A percentile compares a stretch with the other conserved stretches of the same genome.
phyloP scores from a whole-genome alignment of 768 basidiomycete genomes.

The Pisolithus orientalis region DNA sequence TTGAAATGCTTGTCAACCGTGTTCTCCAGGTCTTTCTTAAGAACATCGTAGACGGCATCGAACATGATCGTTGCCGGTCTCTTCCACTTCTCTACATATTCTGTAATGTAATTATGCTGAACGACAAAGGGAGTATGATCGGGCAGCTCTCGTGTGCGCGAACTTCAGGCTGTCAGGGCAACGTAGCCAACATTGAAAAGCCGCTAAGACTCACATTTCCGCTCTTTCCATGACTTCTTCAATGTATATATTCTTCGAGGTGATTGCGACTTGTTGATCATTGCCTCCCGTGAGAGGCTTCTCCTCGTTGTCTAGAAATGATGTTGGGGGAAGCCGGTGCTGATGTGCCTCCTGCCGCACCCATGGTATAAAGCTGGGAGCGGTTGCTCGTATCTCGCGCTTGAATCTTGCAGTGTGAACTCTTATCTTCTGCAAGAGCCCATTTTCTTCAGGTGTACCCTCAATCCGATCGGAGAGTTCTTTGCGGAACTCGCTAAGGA shows the following conservation, averaged over 20 bases:
- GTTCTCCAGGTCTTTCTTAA: slow-evolving; percentile 34
- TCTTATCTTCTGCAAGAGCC: slow-evolving; percentile 51
- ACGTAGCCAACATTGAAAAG: background rate
- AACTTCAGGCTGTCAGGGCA: slow-evolving; percentile 31
- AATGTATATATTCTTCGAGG: slow-evolving; percentile 33
- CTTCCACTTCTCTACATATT: slow-evolving; percentile 42
- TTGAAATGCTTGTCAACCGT: slow-evolving; percentile 47
- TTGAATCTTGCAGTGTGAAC: slow-evolving; percentile 44
- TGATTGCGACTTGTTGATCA: slow-evolving; percentile 5
- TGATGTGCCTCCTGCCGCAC: slow-evolving; percentile 8
- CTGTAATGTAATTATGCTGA: slow-evolving; percentile 41
- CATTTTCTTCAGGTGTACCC: slow-evolving; percentile 46
- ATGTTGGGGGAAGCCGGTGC: slow-evolving; percentile 1
- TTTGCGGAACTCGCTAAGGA: slow-evolving; percentile 41
- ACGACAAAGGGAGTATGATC: slow-evolving; percentile 62
- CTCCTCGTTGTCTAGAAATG: slow-evolving; percentile 40
- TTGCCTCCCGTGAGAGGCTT: background rate
- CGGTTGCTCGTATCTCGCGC: slow-evolving; percentile 41
- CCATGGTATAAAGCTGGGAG: slow-evolving; percentile 55
- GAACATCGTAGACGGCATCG: slow-evolving; percentile 28
- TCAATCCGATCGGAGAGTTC: slow-evolving; percentile 42
- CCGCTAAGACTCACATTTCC: slow-evolving; percentile 32
- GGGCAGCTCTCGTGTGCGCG: slow-evolving; percentile 66
- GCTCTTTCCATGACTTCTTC: slow-evolving; percentile 47
- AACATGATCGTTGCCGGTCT: slow-evolving; percentile 44